Conservation (phyloP, 768 basidiomycete species). For the Kwoniella bestiolae region DNA sequence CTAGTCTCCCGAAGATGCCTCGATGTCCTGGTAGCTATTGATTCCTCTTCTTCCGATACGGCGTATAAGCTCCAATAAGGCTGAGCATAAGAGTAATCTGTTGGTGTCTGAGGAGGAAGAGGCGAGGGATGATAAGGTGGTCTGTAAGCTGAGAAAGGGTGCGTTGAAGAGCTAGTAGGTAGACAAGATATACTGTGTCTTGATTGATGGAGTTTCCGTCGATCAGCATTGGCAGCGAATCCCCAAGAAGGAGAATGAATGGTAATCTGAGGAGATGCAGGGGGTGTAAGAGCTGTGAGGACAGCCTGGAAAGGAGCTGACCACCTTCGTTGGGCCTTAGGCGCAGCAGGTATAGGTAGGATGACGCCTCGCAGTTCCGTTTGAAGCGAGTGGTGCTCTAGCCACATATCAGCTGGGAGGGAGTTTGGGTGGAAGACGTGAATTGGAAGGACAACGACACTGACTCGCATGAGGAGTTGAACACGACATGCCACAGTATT, state of each 20-base stretch:
- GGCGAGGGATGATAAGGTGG: background rate
- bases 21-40: background rate
- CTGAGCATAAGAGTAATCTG: background rate
- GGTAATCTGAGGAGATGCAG: background rate
- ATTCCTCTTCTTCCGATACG: background rate
- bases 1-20: slow-evolving; percentile 4
- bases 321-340: background rate
- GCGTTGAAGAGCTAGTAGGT: background rate
- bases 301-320: background rate
- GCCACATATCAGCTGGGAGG: slow-evolving; percentile 1
- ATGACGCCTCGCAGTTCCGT: background rate
- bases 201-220: background rate
- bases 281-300: background rate
- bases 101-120: background rate
- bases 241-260: background rate
- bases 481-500: background rate
- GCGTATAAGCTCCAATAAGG: background rate
- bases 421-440: background rate
- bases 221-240: background rate
- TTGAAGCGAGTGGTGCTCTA: background rate
- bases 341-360: background rate
- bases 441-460: background rate
- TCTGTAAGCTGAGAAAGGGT: background rate
- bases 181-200: slow-evolving; percentile 4
- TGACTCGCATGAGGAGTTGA: background rate